These are phyloP conservation scores for Cadophora malorum DNA, from an alignment of 2,329 filamentous ascomycete genomes.

Conservation along the genomic window DNA sequence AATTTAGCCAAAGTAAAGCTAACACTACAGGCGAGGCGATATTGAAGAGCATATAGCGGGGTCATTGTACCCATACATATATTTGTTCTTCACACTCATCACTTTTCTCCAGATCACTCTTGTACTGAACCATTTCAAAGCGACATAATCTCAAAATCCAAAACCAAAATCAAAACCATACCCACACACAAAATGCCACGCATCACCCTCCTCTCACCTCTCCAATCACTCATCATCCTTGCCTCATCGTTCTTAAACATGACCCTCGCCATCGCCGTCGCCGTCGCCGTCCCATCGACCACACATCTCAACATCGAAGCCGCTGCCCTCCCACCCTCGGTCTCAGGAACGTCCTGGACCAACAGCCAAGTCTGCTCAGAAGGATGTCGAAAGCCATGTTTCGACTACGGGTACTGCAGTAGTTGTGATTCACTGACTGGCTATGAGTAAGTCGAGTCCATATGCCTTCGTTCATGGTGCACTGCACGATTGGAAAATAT, in stretches of 20 bases:
- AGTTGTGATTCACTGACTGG: constrained; percentile 11
- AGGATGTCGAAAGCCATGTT: constrained; percentile 19
- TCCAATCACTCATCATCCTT: not conserved
- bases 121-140: not conserved
- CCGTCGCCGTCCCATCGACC: not conserved
- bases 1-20: not conserved
- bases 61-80: too few species aligned
- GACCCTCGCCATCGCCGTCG: not conserved
- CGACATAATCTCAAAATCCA: not conserved
- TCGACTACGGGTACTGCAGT: constrained; percentile 7
- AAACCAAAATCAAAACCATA: not conserved
- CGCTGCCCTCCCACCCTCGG: not conserved
- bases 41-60: too few species aligned
- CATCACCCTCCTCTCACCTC: not conserved
- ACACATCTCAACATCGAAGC: not conserved
- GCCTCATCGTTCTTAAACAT: not conserved
- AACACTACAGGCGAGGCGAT: too few species aligned
- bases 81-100: too few species aligned
- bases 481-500: too few species aligned
- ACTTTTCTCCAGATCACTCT: not conserved
- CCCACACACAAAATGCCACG: not conserved
- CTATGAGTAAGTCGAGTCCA: not conserved
- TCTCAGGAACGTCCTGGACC: not conserved
- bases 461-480: too few species aligned
- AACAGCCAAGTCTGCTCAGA: constrained; percentile 3